Evolutionary conservation across 768 basidiomycete species (phyloP).

Genomic region (Tulasnella sp.): DNA sequence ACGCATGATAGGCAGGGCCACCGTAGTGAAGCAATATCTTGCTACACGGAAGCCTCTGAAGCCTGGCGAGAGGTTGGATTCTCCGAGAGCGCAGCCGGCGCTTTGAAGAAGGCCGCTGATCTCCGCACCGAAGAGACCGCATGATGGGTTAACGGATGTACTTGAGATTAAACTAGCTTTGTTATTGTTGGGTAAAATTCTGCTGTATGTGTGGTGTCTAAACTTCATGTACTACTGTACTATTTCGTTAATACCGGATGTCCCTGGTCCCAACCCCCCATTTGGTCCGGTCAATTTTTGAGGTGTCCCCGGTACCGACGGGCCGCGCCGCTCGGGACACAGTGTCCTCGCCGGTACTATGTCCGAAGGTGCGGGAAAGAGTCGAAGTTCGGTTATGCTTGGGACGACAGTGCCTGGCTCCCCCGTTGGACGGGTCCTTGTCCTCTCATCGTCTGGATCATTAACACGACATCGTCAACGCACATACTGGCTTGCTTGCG

Average conservation of each 20-base stretch:
- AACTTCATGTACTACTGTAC: no score
- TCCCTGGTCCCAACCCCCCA: no score
- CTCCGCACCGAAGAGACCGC: not conserved
- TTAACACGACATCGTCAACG: not conserved
- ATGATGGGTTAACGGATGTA: not conserved
- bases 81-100: not conserved
- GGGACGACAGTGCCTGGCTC: not conserved
- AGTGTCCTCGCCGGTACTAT: not conserved
- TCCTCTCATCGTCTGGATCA: not conserved
- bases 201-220: no score
- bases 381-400: conserved; percentile 4
- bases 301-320: no score
- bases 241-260: no score
- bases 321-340: no score
- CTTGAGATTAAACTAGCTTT: not conserved
- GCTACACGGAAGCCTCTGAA: not conserved
- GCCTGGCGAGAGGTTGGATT: not conserved
- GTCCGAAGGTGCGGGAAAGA: not conserved
- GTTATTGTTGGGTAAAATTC: not conserved
- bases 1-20: not conserved
- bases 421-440: not conserved
- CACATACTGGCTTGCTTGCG: not conserved
- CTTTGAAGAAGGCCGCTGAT: not conserved
- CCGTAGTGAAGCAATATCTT: not conserved
- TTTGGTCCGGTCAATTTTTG: no score